Evolutionary conservation across 768 basidiomycete species (phyloP).

Genomic region (Termitomyces sp.): DNA sequence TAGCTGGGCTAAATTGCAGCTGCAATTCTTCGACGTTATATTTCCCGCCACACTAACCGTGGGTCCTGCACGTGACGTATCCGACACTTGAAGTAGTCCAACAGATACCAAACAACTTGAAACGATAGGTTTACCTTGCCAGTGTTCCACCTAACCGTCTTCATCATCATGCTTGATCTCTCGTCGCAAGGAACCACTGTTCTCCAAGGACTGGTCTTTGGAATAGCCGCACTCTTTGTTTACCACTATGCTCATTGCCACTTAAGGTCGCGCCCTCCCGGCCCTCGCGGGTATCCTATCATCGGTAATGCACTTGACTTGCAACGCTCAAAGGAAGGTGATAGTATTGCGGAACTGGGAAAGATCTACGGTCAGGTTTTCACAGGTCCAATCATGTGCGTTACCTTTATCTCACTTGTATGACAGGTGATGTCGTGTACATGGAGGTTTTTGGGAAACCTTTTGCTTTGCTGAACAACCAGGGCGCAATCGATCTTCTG

Average conservation of each 20-base stretch:
- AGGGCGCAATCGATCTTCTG: slow-evolving; percentile 13
- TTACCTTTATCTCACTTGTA: not conserved
- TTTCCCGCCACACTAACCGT: no score
- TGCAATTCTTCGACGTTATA: no score
- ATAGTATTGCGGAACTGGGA: slow-evolving; percentile 3
- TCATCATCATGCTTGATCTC: not conserved
- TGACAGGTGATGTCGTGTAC: slow-evolving; percentile 7
- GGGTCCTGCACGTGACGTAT: no score
- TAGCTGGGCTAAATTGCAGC: no score
- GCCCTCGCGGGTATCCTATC: slow-evolving; percentile 7
- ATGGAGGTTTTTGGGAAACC: slow-evolving; percentile 11
- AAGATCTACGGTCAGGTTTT: slow-evolving; percentile 4
- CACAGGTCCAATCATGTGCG: not conserved
- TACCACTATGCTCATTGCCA: slow-evolving; percentile 9
- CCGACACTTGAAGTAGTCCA: no score
- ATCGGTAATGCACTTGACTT: slow-evolving; percentile 9
- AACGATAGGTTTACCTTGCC: no score
- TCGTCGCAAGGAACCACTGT: not conserved
- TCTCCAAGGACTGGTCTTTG: slow-evolving; percentile 2
- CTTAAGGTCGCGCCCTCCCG: slow-evolving; percentile 9
- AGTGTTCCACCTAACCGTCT: no score
- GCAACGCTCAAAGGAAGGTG: slow-evolving; percentile 4
- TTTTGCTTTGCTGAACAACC: slow-evolving; percentile 10
- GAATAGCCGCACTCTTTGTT: not conserved
- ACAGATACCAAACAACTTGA: no score